phyloP scores from a whole-genome alignment of 225 moss, liverwort and hornwort species.

The Polytrichum commune region DNA sequence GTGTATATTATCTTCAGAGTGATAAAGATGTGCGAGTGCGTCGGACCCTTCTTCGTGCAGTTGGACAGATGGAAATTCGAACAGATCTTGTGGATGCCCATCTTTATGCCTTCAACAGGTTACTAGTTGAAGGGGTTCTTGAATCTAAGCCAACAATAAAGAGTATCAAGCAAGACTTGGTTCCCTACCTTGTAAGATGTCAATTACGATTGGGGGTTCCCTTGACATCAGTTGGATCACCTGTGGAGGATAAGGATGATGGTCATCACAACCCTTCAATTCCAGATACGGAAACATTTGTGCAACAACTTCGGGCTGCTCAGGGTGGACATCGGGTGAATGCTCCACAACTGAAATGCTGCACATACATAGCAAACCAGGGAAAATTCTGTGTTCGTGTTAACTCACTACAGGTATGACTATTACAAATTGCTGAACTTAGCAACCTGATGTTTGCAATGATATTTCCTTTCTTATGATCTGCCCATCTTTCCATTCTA shows the following conservation, averaged over 20 bases:
- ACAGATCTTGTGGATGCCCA: constrained; percentile 65
- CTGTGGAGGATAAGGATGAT: constrained; percentile 5
- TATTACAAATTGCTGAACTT: too few relatives aligned
- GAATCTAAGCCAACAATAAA: constrained; percentile 54
- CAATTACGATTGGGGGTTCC: constrained; percentile 41
- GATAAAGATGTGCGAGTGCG: constrained; percentile 45
- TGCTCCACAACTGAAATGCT: constrained; percentile 45
- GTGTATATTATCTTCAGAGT: constrained; percentile 21
- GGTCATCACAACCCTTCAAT: constrained; percentile 2
- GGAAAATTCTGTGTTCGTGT: constrained; percentile 54
- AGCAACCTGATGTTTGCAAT: too few relatives aligned
- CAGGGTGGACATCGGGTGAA: constrained; percentile 15
- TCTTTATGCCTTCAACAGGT: constrained; percentile 60
- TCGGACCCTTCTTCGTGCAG: constrained; percentile 43
- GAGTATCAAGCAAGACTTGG: constrained; percentile 58
- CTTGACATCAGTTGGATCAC: constrained; percentile 16
- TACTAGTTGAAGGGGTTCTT: constrained; percentile 52
- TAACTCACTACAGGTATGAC: constrained; percentile 38
- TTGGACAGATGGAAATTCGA: constrained; percentile 58
- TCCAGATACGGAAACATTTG: constrained; percentile 15
- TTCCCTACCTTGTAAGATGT: constrained; percentile 58
- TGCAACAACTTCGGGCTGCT: constrained; percentile 6
- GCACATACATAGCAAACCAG: constrained; percentile 56
- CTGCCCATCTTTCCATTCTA: too few relatives aligned
- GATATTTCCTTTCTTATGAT: too few relatives aligned